Base-by-base conservation (phyloP, 805 yeast species). In the Ogataea trehalophila region DNA sequence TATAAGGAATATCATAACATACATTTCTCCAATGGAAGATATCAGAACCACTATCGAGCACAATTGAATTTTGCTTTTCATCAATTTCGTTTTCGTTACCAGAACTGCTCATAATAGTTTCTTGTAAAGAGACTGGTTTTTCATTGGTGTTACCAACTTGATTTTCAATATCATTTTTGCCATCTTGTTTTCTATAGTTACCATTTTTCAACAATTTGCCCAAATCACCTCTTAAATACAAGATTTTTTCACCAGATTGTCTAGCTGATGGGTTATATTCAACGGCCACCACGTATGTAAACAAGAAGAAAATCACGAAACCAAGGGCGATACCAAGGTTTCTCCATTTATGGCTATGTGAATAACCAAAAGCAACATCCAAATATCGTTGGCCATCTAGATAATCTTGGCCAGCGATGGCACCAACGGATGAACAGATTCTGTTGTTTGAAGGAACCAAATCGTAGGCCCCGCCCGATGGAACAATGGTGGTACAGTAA, bases 11-110 rank as follows among this genome's bases (percentile, higher is more conserved):
- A 52, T 80, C 83, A 61, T 81, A 85, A 57, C 81, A 75, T 29
- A 85, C 79, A 57, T 85, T 74, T 62, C 78, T 75, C 92, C 92
- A 85, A 58, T 81, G 86, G 73, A 83, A 84, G 37, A 82, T 75
- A 42, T 77, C 79, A 16, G 63, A 62, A 41, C 70, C 62, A 26
- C 50, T 54, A 11, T 39, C 44, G 8, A 58, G 38, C 6, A 8
- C 20, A 22, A 43, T 20, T 8, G 29, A 26, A 26, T 26, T 11
- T 6, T 26, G 29, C 9, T 37, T 15, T 43, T 43, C 17, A 57
- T 43, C 33, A 4, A 36, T 17, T 22, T 33, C 40, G 13, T 17
- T 70, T 54, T 23, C 42, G 9, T 23, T 4, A 15, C 33, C 4
- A 5, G 57, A 71, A 73, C 76, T 29, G 60, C 61, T 33, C 62